phyloP scores from a whole-genome alignment of 805 yeast genomes.

The Teunomyces atbi region DNA sequence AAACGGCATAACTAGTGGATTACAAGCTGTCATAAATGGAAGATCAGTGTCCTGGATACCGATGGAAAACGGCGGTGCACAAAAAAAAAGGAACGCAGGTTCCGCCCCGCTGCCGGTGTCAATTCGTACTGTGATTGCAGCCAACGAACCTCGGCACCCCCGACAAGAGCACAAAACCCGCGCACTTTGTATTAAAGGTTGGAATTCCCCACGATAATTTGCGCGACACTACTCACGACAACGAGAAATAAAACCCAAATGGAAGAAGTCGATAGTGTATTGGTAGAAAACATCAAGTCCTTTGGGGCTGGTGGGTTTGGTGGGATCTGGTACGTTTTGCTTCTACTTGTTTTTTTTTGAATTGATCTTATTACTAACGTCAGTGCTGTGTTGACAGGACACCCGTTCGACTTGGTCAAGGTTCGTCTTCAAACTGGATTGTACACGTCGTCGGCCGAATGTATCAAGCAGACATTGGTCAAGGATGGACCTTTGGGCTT shows the following conservation, averaged over 20 bases:
- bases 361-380: slow-evolving; percentile 5
- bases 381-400: slow-evolving; percentile 91
- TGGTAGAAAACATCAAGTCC: slow-evolving; percentile 80
- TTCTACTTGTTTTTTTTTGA: neutral
- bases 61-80: too few species aligned
- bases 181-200: too few species aligned
- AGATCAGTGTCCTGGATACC: too few species aligned
- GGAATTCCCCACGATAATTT: too few species aligned
- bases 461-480: slow-evolving; percentile 68
- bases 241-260: slow-evolving; percentile 14
- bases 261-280: slow-evolving; percentile 47
- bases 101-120: too few species aligned
- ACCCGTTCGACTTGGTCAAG: slow-evolving; percentile 91
- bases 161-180: neutral
- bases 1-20: too few species aligned
- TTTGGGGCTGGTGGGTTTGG: slow-evolving; percentile 95
- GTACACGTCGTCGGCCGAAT: slow-evolving; percentile 59
- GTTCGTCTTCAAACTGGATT: slow-evolving; percentile 88
- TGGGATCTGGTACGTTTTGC: slow-evolving; percentile 56
- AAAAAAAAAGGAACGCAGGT: too few species aligned
- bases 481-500: slow-evolving; percentile 77
- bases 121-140: too few species aligned
- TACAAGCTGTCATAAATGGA: too few species aligned
- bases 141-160: too few species aligned
- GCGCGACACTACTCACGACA: neutral